Base-by-base conservation (phyloP, 495 filamentous ascomycete genomes). In the Hypoxylon rickii region DNA sequence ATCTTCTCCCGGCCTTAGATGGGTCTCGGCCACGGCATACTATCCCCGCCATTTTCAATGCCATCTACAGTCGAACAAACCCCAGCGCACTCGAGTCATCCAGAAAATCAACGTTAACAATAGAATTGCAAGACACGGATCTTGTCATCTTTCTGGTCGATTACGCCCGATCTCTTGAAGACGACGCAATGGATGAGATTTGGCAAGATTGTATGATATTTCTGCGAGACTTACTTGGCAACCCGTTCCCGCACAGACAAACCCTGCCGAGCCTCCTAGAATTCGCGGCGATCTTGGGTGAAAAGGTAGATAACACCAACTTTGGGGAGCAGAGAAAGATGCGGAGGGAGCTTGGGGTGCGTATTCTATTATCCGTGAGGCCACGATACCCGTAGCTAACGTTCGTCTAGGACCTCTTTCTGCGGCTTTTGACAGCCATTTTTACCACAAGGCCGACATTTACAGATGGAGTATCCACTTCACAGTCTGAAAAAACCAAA, bases 151-250 rank as follows among this genome's bases (percentile, higher is more conserved):
- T 97, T 66, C 71, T 97, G 47, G 86, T 94, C 3, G 88, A 90
- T 40, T 99, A 97, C 66, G 86, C 91, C 1, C 81, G 83, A 17
- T 93, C 91, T 2, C 75, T 96, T 11, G 94, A 99, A 63, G 94
- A 99, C 60, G 94, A 99, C 76, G 88, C 94, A n/a, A 93, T 97
- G 79, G 95, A 99, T 64, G 94, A 99, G 71, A 96, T 99, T 22
- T 99, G 94, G 94, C 76, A 83, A 31, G 95, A 99, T 64, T 97
- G 93, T 68, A 90, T 90, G 63, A 83, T 86, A 0, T 99, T 99
- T 70, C 69, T 97, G 36, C 86, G 84, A 45, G 95, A 97, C 70
- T 83, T 97, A 4, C 76, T 97, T 20, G 86, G 87, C 36, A 97
- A 99, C 69, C 95, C 95, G 2, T 89, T 99, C 60, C 95, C 94